Evolutionary conservation across 768 basidiomycete species (phyloP).

Genomic region (Lactarius tabidus): DNA sequence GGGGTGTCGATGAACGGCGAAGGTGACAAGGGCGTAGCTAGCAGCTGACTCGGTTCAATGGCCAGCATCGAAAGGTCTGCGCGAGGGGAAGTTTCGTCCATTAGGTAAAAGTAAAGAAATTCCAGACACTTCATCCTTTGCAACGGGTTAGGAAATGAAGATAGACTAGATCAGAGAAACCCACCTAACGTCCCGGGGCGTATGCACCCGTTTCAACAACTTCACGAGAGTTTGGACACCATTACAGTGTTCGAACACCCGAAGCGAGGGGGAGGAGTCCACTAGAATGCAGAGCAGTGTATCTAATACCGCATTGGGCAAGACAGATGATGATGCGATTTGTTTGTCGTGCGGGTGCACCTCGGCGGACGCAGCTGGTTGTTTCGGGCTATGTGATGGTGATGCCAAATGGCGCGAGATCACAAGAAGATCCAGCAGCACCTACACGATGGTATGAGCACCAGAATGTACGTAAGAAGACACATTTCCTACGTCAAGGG

Average conservation of each 20-base stretch:
- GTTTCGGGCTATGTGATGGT: constrained; percentile 20
- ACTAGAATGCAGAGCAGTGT: constrained; percentile 87
- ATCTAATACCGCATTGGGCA: constrained; percentile 63
- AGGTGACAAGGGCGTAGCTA: constrained; percentile 36
- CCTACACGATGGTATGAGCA: constrained; percentile 37
- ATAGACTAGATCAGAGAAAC: constrained; percentile 26
- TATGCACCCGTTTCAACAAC: constrained; percentile 79
- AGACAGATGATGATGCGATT: constrained; percentile 12
- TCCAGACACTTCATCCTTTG: constrained; percentile 93
- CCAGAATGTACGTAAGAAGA: not conserved
- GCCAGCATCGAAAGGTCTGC: constrained; percentile 23
- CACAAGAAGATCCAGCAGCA: constrained; percentile 67
- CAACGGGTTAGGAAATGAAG: not conserved
- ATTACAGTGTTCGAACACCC: constrained; percentile 70
- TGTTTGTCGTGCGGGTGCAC: constrained; percentile 21
- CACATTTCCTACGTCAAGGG: constrained; percentile 55
- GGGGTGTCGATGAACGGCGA: constrained; percentile 29
- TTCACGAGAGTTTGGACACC: constrained; percentile 85
- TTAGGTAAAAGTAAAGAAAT: constrained; percentile 90
- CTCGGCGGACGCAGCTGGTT: constrained; percentile 30
- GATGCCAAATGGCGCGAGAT: constrained; percentile 57
- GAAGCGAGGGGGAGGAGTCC: constrained; percentile 69
- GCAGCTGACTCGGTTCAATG: constrained; percentile 36
- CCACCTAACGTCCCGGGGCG: constrained; percentile 84
- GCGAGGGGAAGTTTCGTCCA: constrained; percentile 62